phyloP scores from a whole-genome alignment of 331 rosid genomes.

The Quercus lobata region DNA sequence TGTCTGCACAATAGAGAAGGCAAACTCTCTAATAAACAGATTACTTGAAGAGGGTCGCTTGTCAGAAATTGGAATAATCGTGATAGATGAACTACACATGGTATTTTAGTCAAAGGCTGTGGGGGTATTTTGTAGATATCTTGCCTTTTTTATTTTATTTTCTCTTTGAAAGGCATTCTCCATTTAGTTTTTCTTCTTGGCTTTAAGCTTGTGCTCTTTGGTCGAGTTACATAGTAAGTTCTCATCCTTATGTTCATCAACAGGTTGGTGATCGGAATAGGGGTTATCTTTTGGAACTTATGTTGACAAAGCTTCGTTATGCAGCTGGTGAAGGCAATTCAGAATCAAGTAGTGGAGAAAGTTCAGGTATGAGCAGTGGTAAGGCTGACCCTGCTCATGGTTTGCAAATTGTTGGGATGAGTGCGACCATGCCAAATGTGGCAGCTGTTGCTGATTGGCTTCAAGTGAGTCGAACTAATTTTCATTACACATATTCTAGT shows the following conservation, averaged over 20 bases:
- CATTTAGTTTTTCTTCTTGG: background rate
- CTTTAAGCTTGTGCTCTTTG: background rate
- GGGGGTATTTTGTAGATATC: background rate
- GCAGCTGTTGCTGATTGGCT: constrained; percentile 99
- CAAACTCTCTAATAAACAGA: constrained; percentile 84
- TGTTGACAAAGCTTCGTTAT: constrained; percentile 96
- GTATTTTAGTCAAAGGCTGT: constrained; percentile 36
- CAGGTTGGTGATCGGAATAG: constrained; percentile 93
- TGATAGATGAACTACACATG: constrained; percentile 97
- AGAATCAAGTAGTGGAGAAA: constrained; percentile 79
- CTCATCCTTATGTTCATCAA: constrained; percentile 31
- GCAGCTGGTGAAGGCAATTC: constrained; percentile 95
- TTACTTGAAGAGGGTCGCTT: constrained; percentile 89
- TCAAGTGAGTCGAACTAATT: constrained; percentile 52
- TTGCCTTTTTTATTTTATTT: background rate
- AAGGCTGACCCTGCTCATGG: constrained; percentile 87
- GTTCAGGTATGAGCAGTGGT: constrained; percentile 85
- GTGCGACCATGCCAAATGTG: constrained; percentile 99
- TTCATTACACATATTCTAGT: background rate
- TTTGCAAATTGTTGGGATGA: constrained; percentile 97
- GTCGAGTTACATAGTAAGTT: constrained; percentile 12
- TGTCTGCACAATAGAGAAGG: constrained; percentile 98
- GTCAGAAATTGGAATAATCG: constrained; percentile 93
- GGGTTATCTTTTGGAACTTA: constrained; percentile 95
- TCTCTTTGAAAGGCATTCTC: background rate